Evolutionary conservation across 1,139 yeast genomes (phyloP).

Genomic region (Starmera stellimalicola): DNA sequence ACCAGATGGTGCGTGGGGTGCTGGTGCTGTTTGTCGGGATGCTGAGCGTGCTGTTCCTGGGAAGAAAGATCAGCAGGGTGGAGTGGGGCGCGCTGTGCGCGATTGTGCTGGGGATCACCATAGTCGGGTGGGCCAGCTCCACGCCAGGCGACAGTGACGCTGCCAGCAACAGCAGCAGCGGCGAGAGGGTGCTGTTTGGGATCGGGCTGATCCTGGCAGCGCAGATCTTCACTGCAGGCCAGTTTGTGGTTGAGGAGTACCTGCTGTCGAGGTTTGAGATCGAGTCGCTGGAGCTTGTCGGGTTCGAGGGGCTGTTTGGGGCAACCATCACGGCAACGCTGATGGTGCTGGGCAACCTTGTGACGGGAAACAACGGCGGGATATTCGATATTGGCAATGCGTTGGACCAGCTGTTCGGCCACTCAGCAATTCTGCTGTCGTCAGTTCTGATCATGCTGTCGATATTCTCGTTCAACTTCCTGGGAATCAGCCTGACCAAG

Average conservation of each 20-base stretch:
- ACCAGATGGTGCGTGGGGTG: constrained; percentile 81
- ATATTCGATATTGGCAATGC: constrained; percentile 52
- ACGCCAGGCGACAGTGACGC: constrained; percentile 15
- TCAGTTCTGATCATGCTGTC: constrained; percentile 63
- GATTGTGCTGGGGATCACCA: constrained; percentile 58
- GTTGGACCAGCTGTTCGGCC: constrained; percentile 38
- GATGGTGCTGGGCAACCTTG: constrained; percentile 35
- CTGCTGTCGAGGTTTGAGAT: constrained; percentile 45
- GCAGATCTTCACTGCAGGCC: constrained; percentile 61
- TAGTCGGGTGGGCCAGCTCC: constrained; percentile 55
- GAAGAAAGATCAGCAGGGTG: constrained; percentile 42
- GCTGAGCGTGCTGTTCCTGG: constrained; percentile 56
- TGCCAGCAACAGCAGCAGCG: constrained; percentile 12
- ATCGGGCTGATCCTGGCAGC: constrained; percentile 50
- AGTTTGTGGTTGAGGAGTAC: constrained; percentile 73
- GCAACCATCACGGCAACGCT: constrained; percentile 33
- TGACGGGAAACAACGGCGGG: constrained; percentile 32
- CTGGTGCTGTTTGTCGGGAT: constrained; percentile 70
- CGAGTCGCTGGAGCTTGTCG: constrained; percentile 59
- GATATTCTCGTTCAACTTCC: constrained; percentile 63
- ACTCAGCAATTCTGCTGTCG: constrained; percentile 34
- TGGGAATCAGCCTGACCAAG: constrained; percentile 64
- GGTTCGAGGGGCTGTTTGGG: constrained; percentile 71
- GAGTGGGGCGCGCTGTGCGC: constrained; percentile 61
- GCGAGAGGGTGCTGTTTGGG: constrained; percentile 32